phyloP scores from a whole-genome alignment of 805 yeast genomes.

The Candida ponderosae region DNA sequence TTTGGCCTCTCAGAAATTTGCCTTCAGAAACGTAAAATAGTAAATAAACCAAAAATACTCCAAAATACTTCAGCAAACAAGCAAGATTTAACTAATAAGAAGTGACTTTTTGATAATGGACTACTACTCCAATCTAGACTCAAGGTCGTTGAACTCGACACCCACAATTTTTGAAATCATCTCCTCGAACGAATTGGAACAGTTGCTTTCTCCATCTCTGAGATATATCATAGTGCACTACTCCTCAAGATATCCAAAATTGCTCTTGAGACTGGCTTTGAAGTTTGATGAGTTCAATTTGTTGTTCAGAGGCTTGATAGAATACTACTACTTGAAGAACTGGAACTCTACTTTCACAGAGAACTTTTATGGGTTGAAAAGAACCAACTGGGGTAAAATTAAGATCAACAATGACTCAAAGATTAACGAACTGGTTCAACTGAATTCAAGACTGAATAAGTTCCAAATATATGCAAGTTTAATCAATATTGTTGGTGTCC shows the following conservation, averaged over 20 bases:
- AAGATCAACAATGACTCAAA: slow-evolving; percentile 24
- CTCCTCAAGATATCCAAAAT: slow-evolving; percentile 70
- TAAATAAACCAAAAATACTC: not conserved
- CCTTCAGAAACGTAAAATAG: not conserved
- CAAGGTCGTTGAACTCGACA: slow-evolving; percentile 62
- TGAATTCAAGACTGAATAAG: slow-evolving; percentile 41
- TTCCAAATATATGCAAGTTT: slow-evolving; percentile 49
- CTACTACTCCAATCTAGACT: slow-evolving; percentile 72
- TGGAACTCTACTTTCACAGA: slow-evolving; percentile 90
- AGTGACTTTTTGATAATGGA: slow-evolving; percentile 56
- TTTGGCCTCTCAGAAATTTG: too few relatives aligned
- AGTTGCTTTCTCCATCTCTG: slow-evolving; percentile 72
- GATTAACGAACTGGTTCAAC: slow-evolving; percentile 34
- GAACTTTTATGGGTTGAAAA: slow-evolving; percentile 82
- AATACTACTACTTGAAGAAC: slow-evolving; percentile 56
- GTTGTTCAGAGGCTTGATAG: slow-evolving; percentile 52
- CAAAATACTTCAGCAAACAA: too few relatives aligned
- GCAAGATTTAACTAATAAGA: too few relatives aligned
- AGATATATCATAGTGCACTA: slow-evolving; percentile 75
- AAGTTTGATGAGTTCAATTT: slow-evolving; percentile 73
- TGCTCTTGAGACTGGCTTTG: slow-evolving; percentile 52
- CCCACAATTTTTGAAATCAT: slow-evolving; percentile 89
- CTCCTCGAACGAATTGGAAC: slow-evolving; percentile 73
- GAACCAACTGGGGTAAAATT: slow-evolving; percentile 29
- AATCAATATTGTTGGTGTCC: slow-evolving; percentile 52